These are phyloP conservation scores for Senecio squalidus DNA, from an alignment of 140 eudicot species.

Conservation along the genomic window DNA sequence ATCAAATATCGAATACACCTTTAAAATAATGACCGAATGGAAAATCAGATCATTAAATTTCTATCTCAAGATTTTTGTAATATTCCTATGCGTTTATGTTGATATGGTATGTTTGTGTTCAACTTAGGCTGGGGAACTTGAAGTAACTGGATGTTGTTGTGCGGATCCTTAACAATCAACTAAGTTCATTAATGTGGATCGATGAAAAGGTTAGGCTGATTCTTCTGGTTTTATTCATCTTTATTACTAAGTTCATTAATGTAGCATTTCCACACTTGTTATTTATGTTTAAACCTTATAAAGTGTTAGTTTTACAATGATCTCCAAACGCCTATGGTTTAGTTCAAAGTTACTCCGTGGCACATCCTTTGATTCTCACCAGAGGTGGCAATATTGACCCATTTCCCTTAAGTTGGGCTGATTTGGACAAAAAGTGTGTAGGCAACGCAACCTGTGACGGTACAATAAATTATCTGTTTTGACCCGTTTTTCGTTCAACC, in stretches of 20 bases:
- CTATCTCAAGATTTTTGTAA: neutral
- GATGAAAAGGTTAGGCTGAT: constrained; percentile 81
- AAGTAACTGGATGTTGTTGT: constrained; percentile 85
- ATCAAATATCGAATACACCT: too few species aligned
- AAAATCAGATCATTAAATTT: neutral
- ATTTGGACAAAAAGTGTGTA: too few species aligned
- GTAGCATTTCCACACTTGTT: neutral
- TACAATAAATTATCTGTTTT: too few species aligned
- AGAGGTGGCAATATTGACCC: neutral
- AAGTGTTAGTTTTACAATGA: neutral
- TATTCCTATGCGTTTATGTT: constrained; percentile 7
- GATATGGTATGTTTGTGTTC: neutral
- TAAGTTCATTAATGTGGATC: constrained; percentile 94
- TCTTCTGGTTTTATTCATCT: neutral
- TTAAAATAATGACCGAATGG: too few species aligned
- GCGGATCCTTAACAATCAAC: constrained; percentile 82
- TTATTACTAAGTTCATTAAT: neutral
- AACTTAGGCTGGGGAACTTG: constrained; percentile 83
- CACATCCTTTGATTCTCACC: neutral
- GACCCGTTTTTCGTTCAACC: too few species aligned
- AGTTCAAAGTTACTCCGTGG: neutral
- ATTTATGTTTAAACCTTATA: neutral
- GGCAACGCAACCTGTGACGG: too few species aligned
- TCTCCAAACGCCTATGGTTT: neutral
- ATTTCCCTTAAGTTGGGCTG: neutral